A percentile compares a stretch with the other conserved stretches of the same genome.
phyloP scores from a whole-genome alignment of 2,329 filamentous ascomycete genomes.

The Hirsutella rhossiliensis region DNA sequence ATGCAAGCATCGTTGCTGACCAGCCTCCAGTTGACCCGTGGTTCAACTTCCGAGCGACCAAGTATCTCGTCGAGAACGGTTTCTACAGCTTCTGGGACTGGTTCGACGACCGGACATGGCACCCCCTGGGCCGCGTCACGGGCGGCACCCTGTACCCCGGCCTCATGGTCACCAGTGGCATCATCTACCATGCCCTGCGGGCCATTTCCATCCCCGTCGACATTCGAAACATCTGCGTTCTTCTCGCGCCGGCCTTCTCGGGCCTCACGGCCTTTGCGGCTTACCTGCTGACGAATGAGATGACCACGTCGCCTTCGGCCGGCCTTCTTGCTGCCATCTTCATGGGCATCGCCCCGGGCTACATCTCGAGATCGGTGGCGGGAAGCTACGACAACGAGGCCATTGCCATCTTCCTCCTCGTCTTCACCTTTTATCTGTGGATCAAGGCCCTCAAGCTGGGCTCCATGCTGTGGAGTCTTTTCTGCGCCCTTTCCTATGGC shows the following conservation, averaged over 20 bases:
- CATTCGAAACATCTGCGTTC: conserved; percentile 96
- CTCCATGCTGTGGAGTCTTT: conserved; percentile 90
- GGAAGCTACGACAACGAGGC: conserved; percentile 99
- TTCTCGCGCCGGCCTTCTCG: conserved; percentile 89
- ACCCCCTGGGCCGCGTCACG: conserved; percentile 94
- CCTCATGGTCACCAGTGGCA: conserved; percentile 96
- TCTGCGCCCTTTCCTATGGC: conserved; percentile 93
- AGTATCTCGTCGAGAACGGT: conserved; percentile 91
- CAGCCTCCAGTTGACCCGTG: conserved; percentile 75
- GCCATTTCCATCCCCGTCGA: conserved; percentile 86
- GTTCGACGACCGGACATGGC: conserved; percentile 99
- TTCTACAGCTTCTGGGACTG: conserved; percentile 99
- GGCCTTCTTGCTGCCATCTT: conserved; percentile 89
- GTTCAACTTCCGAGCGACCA: conserved; percentile 99
- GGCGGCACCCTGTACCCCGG: conserved; percentile 98
- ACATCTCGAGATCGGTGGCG: conserved; percentile 94
- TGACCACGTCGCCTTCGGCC: conserved; percentile 89
- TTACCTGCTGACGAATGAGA: conserved; percentile 93
- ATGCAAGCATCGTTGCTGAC: conserved; percentile 11
- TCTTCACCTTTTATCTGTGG: conserved; percentile 98
- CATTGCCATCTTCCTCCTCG: conserved; percentile 95
- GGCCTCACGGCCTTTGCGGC: conserved; percentile 86
- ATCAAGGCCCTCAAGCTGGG: conserved; percentile 97
- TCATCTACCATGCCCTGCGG: conserved; percentile 88
- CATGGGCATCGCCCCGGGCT: conserved; percentile 95